Evolutionary conservation across 495 filamentous ascomycete species (phyloP).

Genomic region (Talaromyces liani): DNA sequence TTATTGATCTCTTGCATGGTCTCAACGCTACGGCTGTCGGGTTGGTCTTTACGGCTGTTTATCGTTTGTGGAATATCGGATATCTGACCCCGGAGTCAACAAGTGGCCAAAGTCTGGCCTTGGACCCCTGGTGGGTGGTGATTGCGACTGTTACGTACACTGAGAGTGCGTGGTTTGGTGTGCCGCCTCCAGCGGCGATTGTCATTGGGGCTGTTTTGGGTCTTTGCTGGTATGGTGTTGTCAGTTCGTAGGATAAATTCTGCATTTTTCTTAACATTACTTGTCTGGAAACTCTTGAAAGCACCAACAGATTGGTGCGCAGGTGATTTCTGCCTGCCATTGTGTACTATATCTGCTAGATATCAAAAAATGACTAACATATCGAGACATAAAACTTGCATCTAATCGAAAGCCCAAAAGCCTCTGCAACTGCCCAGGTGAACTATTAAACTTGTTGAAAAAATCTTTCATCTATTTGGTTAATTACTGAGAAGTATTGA

Average conservation of each 20-base stretch:
- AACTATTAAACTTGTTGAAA: no score
- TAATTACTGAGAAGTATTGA: no score
- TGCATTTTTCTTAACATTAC: no score
- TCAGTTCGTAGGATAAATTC: constrained; percentile 14
- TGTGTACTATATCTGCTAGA: no score
- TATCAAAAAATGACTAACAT: no score
- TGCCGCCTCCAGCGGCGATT: constrained; percentile 57
- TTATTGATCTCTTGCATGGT: constrained; percentile 54
- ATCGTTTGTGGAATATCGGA: constrained; percentile 73
- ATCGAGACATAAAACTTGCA: no score
- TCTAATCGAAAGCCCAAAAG: no score
- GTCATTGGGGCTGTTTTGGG: constrained; percentile 58
- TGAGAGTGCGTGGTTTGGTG: constrained; percentile 52
- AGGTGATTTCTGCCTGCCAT: no score
- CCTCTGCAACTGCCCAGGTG: no score
- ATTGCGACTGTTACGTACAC: constrained; percentile 56
- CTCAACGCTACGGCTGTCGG: constrained; percentile 74
- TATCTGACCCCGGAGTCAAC: constrained; percentile 45
- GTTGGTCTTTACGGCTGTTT: constrained; percentile 79
- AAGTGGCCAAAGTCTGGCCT: constrained; percentile 46
- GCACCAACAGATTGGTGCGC: no score
- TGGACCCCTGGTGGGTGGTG: constrained; percentile 73
- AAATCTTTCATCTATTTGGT: no score
- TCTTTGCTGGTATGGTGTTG: constrained; percentile 57
- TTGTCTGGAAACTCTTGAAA: no score